Percentiles rank a stretch among this genome's conserved stretches.
These are phyloP conservation scores for Yamagishiella unicocca DNA, from an alignment of 139 green algal genomes.

Conservation along the genomic window DNA sequence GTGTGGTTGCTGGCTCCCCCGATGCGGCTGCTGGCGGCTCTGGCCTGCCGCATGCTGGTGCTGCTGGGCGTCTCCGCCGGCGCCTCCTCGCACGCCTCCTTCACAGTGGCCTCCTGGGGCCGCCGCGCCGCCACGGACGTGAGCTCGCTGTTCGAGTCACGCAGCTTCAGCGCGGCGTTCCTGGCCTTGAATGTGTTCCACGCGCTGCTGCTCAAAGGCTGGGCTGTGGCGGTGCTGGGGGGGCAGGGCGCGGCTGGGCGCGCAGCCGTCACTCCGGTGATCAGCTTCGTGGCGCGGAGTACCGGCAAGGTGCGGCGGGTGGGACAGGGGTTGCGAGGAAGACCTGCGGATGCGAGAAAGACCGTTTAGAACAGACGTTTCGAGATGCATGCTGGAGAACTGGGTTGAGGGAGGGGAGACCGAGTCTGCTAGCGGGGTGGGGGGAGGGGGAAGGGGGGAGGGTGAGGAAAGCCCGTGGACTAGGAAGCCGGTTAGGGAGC, in stretches of 20 bases:
- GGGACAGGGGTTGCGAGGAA: no score
- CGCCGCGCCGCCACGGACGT: background rate
- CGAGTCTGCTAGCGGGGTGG: no score
- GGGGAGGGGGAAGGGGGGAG: no score
- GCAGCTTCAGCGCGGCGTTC: slow-evolving; percentile 8
- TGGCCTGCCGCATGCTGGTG: background rate
- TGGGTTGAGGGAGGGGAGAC: no score
- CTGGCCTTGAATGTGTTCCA: slow-evolving; percentile 1
- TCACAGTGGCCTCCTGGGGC: slow-evolving; percentile 12
- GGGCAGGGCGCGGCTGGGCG: background rate
- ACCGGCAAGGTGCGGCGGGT: slow-evolving; percentile 18
- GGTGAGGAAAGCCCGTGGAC: no score
- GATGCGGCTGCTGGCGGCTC: background rate
- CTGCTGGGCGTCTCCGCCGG: background rate
- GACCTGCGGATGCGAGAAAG: no score
- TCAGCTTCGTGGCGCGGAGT: slow-evolving; percentile 39
- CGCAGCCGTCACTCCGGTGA: background rate
- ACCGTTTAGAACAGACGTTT: no score
- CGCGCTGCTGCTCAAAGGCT: slow-evolving; percentile 8
- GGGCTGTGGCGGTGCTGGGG: background rate
- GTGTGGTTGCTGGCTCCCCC: background rate
- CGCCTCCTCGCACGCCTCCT: background rate
- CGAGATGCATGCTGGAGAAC: no score
- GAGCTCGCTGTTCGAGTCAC: background rate
- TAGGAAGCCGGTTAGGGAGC: no score